Base-by-base conservation (phyloP, 2,329 filamentous ascomycete species). In the Curvularia sp. region DNA sequence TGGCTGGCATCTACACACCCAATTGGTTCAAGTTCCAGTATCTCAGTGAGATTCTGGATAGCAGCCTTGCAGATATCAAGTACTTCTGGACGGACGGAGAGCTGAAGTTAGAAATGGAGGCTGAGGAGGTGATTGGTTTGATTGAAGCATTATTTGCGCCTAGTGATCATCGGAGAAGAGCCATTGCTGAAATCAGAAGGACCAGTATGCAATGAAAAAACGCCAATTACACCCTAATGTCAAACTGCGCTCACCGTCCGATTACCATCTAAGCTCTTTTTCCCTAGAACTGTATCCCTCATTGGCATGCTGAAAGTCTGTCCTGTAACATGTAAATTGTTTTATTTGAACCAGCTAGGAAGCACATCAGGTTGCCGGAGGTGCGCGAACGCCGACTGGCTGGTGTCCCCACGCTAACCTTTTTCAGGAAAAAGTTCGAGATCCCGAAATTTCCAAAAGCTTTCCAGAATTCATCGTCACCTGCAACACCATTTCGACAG, bases 11-110 rank as follows among this genome's bases (percentile, higher is more conserved):
- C 9, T 89, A 89, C 61, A 84, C 85, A 46, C 81, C 83, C 3
- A 84, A 83, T 62, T 89, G 87, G 87, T 79, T 89, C 61, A 86
- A 86, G 59, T 88, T 89, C 68, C 86, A 87, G 69, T 89, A 88
- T 65, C 70, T 89, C 51, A 78, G 82, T 41, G 87, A 88, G 64
- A 87, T 89, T 43, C 71, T 89, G 51, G 87, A 88, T 53, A 84
- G 84, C 54, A 86, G 82, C 48, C 75, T 89, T 15, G 86, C 84
- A 19, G 87, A 89, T 67, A 89, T 89, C 75, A 87, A 84, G 67
- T 89, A 84, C 61, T 72, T 89, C 42, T 89, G 87, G 87, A 81
- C 80, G 2, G 86, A 89, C 64, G 85, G 85, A n/a, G 87, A 87
- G 71, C 67, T 89, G 66, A 83, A 82, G 59, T 70, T 88, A 54